Conservation (phyloP, 495 filamentous ascomycete species). For the Pyrenula massariospora region DNA sequence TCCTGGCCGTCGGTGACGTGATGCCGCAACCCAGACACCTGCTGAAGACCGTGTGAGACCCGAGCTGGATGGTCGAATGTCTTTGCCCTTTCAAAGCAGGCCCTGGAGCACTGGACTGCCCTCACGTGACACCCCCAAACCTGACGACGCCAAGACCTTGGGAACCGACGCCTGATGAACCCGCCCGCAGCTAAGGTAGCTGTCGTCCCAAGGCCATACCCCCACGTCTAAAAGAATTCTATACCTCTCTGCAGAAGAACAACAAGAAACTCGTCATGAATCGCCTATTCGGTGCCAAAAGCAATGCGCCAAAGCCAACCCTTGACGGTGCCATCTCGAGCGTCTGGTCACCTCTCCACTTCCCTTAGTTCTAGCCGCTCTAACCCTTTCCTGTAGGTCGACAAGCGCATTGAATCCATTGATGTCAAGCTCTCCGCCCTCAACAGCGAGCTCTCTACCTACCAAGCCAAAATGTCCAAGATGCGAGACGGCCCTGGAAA, state of each 20-base stretch:
- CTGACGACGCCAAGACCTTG: not conserved
- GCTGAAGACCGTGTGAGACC: too few species aligned
- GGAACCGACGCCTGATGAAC: not conserved
- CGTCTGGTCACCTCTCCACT: conserved; percentile 31
- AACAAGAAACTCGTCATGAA: conserved; percentile 52
- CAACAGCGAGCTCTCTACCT: conserved; percentile 79
- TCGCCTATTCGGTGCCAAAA: conserved; percentile 86
- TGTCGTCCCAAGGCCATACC: not conserved
- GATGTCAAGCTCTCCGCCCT: conserved; percentile 91
- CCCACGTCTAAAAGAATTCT: not conserved
- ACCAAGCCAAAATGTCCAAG: conserved; percentile 78
- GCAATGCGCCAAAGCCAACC: conserved; percentile 80
- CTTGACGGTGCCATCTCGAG: conserved; percentile 77
- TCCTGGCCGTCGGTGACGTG: not conserved
- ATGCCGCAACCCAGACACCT: not conserved
- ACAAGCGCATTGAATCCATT: conserved; percentile 75
- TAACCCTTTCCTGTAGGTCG: conserved; percentile 39
- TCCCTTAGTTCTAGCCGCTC: conserved; percentile 5
- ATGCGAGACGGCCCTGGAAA: conserved; percentile 98
- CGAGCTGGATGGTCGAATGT: too few species aligned
- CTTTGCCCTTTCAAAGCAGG: too few species aligned
- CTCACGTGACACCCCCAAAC: not conserved
- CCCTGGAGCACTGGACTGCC: not conserved
- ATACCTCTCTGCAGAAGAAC: not conserved
- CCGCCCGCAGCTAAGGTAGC: not conserved